Conservation (phyloP, 2,329 filamentous ascomycete genomes). For the Acrocalymma vagum region DNA sequence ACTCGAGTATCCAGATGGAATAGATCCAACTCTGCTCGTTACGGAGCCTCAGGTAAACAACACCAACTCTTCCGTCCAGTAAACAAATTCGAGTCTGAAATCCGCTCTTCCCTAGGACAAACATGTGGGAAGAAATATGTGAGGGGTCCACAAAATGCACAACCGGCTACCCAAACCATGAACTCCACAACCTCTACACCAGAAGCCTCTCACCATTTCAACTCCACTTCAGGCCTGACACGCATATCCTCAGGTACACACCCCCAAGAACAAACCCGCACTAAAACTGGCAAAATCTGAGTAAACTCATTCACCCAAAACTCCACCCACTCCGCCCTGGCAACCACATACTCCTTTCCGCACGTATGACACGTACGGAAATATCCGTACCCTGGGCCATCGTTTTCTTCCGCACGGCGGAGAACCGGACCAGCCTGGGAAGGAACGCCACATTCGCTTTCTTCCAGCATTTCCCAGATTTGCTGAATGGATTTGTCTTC, state of each 20-base stretch:
- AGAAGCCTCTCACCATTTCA: constrained; percentile 4
- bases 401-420: constrained; percentile 22
- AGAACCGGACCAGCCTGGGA: constrained; percentile 21
- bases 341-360: constrained; percentile 33
- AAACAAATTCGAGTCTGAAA: too few relatives aligned
- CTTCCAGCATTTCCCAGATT: background rate
- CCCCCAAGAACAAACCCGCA: constrained; percentile 41
- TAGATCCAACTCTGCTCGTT: too few relatives aligned
- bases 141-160: too few relatives aligned
- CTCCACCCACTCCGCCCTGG: constrained; percentile 42
- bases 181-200: too few relatives aligned
- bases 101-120: too few relatives aligned
- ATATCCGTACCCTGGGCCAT: constrained; percentile 19
- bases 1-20: too few relatives aligned
- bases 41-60: too few relatives aligned
- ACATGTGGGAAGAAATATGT: too few relatives aligned
- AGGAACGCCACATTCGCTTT: constrained; percentile 3
- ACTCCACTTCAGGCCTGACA: constrained; percentile 16
- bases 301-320: constrained; percentile 27
- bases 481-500: background rate
- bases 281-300: constrained; percentile 27
- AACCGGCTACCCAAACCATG: too few relatives aligned
- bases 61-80: too few relatives aligned
- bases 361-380: constrained; percentile 37
- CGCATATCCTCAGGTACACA: constrained; percentile 35